These are phyloP conservation scores for Talaromyces albobiverticillius DNA, from an alignment of 2,329 filamentous ascomycete genomes.

Conservation along the genomic window DNA sequence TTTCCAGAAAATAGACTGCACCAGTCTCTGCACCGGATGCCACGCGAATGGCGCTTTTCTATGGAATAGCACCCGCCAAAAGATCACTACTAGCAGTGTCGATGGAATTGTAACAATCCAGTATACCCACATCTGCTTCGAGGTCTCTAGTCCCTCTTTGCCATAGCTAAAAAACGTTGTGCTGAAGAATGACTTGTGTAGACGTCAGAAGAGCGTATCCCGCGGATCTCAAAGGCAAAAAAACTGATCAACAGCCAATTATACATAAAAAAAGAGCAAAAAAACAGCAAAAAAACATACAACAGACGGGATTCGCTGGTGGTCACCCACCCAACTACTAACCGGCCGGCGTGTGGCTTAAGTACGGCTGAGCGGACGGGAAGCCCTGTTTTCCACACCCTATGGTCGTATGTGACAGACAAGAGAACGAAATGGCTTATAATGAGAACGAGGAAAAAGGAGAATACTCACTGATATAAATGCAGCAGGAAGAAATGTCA, in stretches of 20 bases:
- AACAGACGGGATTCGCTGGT: no score
- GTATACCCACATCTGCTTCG: slow-evolving; percentile 14
- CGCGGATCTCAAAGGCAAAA: no score
- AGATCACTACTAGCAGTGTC: slow-evolving; percentile 8
- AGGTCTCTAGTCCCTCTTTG: slow-evolving; percentile 10
- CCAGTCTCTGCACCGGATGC: neutral
- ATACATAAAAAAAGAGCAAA: no score
- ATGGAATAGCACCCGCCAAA: slow-evolving; percentile 10
- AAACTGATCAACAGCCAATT: no score
- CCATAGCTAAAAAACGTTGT: slow-evolving; percentile 15
- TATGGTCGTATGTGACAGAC: no score
- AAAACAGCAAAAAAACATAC: no score
- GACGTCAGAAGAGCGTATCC: neutral
- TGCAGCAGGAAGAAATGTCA: slow-evolving; percentile 14
- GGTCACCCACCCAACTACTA: no score
- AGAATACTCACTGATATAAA: slow-evolving; percentile 13
- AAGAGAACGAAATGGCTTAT: no score
- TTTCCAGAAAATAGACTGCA: neutral
- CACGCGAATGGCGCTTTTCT: slow-evolving; percentile 5
- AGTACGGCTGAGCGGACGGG: no score
- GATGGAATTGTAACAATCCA: slow-evolving; percentile 13
- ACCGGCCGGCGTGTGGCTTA: no score
- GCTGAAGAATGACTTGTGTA: slow-evolving; percentile 12
- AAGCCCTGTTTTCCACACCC: no score
- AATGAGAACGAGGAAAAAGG: neutral